Evolutionary conservation across 1,284 basidiomycete genomes (phyloP).

Genomic region (Marasmius tenuissimus): DNA sequence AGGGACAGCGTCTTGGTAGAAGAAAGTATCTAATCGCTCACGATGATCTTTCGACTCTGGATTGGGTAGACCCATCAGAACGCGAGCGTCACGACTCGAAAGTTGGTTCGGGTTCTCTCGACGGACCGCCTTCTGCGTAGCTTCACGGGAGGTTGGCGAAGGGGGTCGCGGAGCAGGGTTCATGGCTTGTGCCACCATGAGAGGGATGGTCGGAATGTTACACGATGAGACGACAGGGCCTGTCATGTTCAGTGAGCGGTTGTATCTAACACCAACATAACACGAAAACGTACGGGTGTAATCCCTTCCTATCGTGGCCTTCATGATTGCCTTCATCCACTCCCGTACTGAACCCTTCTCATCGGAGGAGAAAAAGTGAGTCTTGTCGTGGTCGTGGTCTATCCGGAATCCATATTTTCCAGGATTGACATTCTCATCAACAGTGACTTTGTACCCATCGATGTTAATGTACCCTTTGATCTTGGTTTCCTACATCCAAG

Average conservation of each 20-base stretch:
- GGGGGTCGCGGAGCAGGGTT: conserved; percentile 94
- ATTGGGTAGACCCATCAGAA: conserved; percentile 68
- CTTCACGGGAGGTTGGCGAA: conserved; percentile 84
- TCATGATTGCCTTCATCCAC: conserved; percentile 99
- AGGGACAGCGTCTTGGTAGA: conserved; percentile 39
- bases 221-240: conserved; percentile 95
- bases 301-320: conserved; percentile 93
- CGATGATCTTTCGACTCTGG: conserved; percentile 45
- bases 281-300: conserved; percentile 68
- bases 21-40: conserved; percentile 54
- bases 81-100: conserved; percentile 81
- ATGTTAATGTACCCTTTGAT: conserved; percentile 97
- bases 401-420: conserved; percentile 96
- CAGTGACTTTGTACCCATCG: conserved; percentile 89
- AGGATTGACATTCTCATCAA: conserved; percentile 90
- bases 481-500: conserved; percentile 71
- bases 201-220: conserved; percentile 95
- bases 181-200: conserved; percentile 94
- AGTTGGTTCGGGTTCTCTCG: conserved; percentile 90
- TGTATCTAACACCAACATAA: not conserved
- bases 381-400: conserved; percentile 85
- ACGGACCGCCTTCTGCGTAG: conserved; percentile 86
- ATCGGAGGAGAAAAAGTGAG: conserved; percentile 90
- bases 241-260: conserved; percentile 28
- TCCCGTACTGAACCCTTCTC: conserved; percentile 84